Evolutionary conservation across 805 yeast species (phyloP).

Genomic region (Maudiozyma serrabonitensis): DNA sequence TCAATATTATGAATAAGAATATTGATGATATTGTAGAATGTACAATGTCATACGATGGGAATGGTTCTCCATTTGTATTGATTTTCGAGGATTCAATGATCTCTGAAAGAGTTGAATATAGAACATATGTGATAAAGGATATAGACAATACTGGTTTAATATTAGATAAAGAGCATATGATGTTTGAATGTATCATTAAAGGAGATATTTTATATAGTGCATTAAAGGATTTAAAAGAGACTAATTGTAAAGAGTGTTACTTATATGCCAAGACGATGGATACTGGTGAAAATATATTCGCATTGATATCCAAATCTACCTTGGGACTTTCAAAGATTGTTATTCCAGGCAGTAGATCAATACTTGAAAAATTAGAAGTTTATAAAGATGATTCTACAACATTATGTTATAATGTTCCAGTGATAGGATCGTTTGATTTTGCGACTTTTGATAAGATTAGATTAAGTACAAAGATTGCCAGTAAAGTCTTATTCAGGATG

Average conservation of each 20-base stretch:
- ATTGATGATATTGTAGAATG: constrained; percentile 34
- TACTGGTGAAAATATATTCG: constrained; percentile 25
- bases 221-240: constrained; percentile 46
- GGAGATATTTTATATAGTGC: constrained; percentile 46
- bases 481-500: constrained; percentile 44
- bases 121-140: constrained; percentile 35
- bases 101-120: constrained; percentile 47
- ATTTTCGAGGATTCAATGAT: constrained; percentile 46
- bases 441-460: constrained; percentile 37
- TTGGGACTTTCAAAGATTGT: constrained; percentile 60
- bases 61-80: constrained; percentile 45
- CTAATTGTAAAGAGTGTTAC: constrained; percentile 42
- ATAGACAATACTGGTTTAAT: constrained; percentile 31
- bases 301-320: constrained; percentile 59
- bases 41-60: constrained; percentile 39
- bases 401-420: constrained; percentile 17
- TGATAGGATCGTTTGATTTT: constrained; percentile 44
- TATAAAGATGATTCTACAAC: constrained; percentile 23
- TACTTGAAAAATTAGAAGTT: constrained; percentile 48
- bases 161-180: constrained; percentile 35
- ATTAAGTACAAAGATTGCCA: constrained; percentile 41
- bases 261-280: constrained; percentile 33
- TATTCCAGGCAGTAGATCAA: constrained; percentile 52
- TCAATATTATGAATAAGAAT: constrained; percentile 34
- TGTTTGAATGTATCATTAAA: constrained; percentile 43